Conservation (phyloP, 2,329 filamentous ascomycete species). For the Cyanodermella asteris region DNA sequence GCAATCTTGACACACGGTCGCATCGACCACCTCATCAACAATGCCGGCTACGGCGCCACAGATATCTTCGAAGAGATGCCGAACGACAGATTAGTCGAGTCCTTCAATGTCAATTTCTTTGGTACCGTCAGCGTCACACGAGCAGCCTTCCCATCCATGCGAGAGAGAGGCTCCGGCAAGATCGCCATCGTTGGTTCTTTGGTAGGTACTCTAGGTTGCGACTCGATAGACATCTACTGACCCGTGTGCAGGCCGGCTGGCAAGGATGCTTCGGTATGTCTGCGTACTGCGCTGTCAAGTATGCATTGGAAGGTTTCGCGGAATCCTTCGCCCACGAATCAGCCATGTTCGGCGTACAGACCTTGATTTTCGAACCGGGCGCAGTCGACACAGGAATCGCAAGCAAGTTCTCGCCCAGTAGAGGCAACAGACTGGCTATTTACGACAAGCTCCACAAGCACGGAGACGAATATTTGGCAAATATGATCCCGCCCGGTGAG, state of each 20-base stretch:
- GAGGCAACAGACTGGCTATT: neutral
- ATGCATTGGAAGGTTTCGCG: conserved; percentile 27
- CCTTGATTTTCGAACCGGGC: conserved; percentile 22
- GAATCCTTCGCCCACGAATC: conserved; percentile 21
- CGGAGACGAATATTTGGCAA: no score
- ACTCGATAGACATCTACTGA: no score
- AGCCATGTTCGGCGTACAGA: conserved; percentile 27
- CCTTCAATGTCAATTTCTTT: conserved; percentile 40
- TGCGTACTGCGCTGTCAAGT: conserved; percentile 22
- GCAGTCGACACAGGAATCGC: conserved; percentile 26
- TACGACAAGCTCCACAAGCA: conserved; percentile 2
- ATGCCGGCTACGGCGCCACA: conserved; percentile 34
- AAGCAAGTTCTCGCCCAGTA: neutral
- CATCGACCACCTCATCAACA: conserved; percentile 39
- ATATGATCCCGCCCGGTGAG: no score
- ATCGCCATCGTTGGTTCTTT: conserved; percentile 33
- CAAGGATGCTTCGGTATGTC: conserved; percentile 19
- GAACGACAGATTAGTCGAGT: conserved; percentile 25
- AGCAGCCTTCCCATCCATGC: conserved; percentile 10
- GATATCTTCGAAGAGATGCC: conserved; percentile 31
- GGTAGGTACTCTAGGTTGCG: no score
- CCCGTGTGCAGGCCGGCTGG: conserved; percentile 14
- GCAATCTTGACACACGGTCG: conserved; percentile 27
- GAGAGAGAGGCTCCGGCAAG: conserved; percentile 18
- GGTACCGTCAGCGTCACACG: conserved; percentile 31